A percentile compares a stretch with the other conserved stretches of the same genome.
phyloP scores from a whole-genome alignment of 2,329 filamentous ascomycete genomes.

The Knoxdaviesia capensis region DNA sequence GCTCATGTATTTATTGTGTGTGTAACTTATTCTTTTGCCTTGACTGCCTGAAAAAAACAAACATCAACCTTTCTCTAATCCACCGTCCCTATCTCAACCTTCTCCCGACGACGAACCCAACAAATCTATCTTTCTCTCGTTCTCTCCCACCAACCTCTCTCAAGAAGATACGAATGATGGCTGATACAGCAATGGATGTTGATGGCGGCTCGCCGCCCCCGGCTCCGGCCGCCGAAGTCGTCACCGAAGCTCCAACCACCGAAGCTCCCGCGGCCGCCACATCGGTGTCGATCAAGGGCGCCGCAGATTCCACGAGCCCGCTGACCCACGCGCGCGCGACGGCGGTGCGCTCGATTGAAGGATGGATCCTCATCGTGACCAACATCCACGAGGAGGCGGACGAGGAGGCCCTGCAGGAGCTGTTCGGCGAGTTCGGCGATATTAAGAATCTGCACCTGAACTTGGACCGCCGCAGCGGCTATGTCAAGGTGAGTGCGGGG shows the following conservation, averaged over 20 bases:
- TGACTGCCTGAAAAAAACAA: too few relatives aligned
- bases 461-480: slow-evolving; percentile 62
- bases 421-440: slow-evolving; percentile 68
- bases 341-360: slow-evolving; percentile 70
- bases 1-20: too few relatives aligned
- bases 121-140: too few relatives aligned
- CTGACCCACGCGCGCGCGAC: slow-evolving; percentile 55
- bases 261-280: slow-evolving; percentile 17
- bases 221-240: slow-evolving; percentile 2
- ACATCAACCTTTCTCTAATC: too few relatives aligned
- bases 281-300: slow-evolving; percentile 33
- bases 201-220: slow-evolving; percentile 21
- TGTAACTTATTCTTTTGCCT: too few relatives aligned
- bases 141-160: too few relatives aligned
- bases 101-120: too few relatives aligned
- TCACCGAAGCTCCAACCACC: slow-evolving; percentile 5
- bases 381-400: slow-evolving; percentile 78
- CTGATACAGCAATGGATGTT: slow-evolving; percentile 39
- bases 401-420: slow-evolving; percentile 64
- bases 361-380: slow-evolving; percentile 74
- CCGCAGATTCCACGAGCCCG: slow-evolving; percentile 13
- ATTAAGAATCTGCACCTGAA: slow-evolving; percentile 79
- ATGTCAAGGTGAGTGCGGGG: slow-evolving; percentile 47
- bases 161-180: slow-evolving; percentile 18
- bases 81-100: too few relatives aligned